Evolutionary conservation across 352 stramenopile genomes (phyloP).

Genomic region (Globisporangium nodosum): DNA sequence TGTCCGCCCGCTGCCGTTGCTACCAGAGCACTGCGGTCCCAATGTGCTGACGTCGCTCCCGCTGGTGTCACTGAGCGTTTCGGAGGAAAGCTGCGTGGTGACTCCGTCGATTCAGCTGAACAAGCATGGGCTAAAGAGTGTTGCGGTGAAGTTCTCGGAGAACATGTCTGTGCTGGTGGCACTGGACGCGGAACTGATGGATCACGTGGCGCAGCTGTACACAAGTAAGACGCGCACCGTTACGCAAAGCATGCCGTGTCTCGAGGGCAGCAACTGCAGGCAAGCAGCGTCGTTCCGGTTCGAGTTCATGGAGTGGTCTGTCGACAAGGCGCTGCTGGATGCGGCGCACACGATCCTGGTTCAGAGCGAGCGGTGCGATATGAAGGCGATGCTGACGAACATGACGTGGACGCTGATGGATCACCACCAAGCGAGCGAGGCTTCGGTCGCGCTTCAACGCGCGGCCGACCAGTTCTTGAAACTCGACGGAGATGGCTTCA

Average conservation of each 20-base stretch:
- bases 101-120: slow-evolving; percentile 60
- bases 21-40: slow-evolving; percentile 36
- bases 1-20: slow-evolving; percentile 41
- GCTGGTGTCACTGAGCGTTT: slow-evolving; percentile 38
- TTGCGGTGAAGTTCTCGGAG: slow-evolving; percentile 79
- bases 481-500: slow-evolving; percentile 57
- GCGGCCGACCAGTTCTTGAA: slow-evolving; percentile 57
- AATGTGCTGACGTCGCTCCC: slow-evolving; percentile 50
- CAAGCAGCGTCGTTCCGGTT: slow-evolving; percentile 66
- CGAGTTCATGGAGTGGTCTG: slow-evolving; percentile 81
- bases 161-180: slow-evolving; percentile 75
- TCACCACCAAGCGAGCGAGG: slow-evolving; percentile 17
- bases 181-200: slow-evolving; percentile 68
- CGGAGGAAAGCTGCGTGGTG: slow-evolving; percentile 41
- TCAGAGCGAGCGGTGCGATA: slow-evolving; percentile 66
- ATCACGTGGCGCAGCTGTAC: slow-evolving; percentile 74
- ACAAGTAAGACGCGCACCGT: slow-evolving; percentile 64
- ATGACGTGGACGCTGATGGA: slow-evolving; percentile 40
- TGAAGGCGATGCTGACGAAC: slow-evolving; percentile 61
- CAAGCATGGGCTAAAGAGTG: slow-evolving; percentile 49
- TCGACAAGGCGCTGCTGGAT: slow-evolving; percentile 63
- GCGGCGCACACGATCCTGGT: slow-evolving; percentile 56
- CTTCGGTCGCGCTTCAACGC: slow-evolving; percentile 5
- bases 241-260: slow-evolving; percentile 61
- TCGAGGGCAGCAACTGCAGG: slow-evolving; percentile 66